Conservation (phyloP, 2,329 filamentous ascomycete species). For the Cladophialophora chaetospira region DNA sequence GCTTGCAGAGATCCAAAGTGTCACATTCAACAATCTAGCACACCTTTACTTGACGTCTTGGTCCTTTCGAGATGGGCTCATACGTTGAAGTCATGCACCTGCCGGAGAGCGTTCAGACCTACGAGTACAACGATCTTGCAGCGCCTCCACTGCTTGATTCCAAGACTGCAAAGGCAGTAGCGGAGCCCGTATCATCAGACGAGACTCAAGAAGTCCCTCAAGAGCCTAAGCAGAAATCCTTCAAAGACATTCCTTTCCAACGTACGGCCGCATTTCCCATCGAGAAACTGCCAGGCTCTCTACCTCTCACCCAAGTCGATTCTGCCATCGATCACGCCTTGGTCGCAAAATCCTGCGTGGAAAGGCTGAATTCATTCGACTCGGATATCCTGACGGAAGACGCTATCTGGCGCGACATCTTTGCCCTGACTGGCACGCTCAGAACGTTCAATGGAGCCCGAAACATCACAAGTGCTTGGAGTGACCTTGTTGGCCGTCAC, state of each 20-base stretch:
- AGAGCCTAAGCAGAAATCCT: background rate
- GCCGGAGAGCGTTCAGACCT: background rate
- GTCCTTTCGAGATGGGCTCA: too few relatives aligned
- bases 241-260: background rate
- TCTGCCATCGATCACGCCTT: background rate
- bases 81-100: too few relatives aligned
- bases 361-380: background rate
- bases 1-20: too few relatives aligned
- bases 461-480: constrained; percentile 10
- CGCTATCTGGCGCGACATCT: constrained; percentile 33
- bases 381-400: background rate
- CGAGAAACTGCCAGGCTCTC: background rate
- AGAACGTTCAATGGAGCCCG: constrained; percentile 29
- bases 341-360: background rate
- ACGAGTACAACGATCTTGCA: background rate
- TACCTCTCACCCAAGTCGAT: background rate
- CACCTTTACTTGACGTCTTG: too few relatives aligned
- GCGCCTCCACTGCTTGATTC: background rate
- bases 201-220: background rate
- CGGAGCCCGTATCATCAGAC: background rate
- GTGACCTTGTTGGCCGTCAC: background rate
- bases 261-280: constrained; percentile 1
- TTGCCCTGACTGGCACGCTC: constrained; percentile 31
- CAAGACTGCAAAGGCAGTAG: background rate
- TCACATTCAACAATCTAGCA: too few relatives aligned